These are phyloP conservation scores for Brassica balearica DNA, from an alignment of 441 rosid species.

Conservation along the genomic window DNA sequence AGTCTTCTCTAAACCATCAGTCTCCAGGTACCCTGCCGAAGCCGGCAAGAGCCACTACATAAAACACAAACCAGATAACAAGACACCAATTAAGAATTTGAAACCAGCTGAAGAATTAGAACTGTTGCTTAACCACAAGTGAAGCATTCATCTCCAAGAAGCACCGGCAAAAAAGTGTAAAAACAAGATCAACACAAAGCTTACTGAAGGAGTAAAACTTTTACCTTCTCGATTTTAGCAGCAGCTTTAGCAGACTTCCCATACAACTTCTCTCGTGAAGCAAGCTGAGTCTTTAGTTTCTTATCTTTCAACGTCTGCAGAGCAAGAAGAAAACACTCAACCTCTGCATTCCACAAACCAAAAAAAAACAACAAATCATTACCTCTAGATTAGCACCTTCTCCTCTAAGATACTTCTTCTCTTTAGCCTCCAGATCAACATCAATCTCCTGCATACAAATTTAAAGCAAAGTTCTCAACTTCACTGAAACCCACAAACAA, in stretches of 20 bases:
- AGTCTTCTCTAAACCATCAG: constrained; percentile 89
- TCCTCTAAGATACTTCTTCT: constrained; percentile 84
- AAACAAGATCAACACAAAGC: background rate
- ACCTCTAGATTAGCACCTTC: constrained; percentile 83
- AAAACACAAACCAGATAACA: constrained; percentile 20
- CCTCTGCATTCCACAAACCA: constrained; percentile 12
- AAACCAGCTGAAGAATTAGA: background rate
- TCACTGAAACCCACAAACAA: constrained; percentile 1
- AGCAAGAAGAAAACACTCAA: constrained; percentile 16
- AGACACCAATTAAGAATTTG: background rate
- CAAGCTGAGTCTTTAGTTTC: constrained; percentile 80
- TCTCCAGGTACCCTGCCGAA: constrained; percentile 79
- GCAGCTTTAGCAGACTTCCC: constrained; percentile 78
- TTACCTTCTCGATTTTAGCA: constrained; percentile 88
- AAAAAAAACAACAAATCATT: constrained; percentile 23
- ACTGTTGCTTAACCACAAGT: background rate
- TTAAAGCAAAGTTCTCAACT: constrained; percentile 3
- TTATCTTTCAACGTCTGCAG: constrained; percentile 73
- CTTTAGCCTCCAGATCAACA: constrained; percentile 62
- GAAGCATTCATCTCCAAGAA: background rate
- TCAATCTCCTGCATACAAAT: constrained; percentile 52
- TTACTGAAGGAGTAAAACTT: constrained; percentile 1
- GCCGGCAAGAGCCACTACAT: constrained; percentile 91
- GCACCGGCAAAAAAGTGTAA: background rate
- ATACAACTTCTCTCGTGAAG: constrained; percentile 66